These are phyloP conservation scores for Rhizophora mangle DNA, from an alignment of 345 rosid species.

Conservation along the genomic window DNA sequence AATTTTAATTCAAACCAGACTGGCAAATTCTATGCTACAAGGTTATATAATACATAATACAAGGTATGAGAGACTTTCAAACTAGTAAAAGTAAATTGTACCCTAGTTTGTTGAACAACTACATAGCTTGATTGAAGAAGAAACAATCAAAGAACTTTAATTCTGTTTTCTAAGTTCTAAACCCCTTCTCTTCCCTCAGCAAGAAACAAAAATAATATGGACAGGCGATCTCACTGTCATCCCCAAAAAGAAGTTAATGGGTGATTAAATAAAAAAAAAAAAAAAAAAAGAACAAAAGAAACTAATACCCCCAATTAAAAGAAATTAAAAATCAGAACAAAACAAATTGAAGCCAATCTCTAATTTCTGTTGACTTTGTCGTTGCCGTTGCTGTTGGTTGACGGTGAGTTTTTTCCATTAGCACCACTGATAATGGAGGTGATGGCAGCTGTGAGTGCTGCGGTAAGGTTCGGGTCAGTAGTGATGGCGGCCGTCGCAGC, in stretches of 20 bases:
- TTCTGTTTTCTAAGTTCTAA: slow-evolving; percentile 11
- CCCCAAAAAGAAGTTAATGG: slow-evolving; percentile 20
- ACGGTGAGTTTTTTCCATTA: slow-evolving; percentile 26
- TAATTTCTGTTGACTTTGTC: slow-evolving; percentile 28
- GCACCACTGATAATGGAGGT: slow-evolving; percentile 72
- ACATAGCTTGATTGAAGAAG: slow-evolving; percentile 7
- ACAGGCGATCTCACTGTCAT: slow-evolving; percentile 29
- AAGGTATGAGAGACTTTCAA: neutral
- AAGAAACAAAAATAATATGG: slow-evolving; percentile 29
- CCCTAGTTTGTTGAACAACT: slow-evolving; percentile 4
- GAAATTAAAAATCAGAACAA: neutral
- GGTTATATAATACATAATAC: neutral
- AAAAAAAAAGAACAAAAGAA: neutral
- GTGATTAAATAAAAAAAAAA: neutral
- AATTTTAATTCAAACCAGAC: too few species aligned
- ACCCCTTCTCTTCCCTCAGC: slow-evolving; percentile 8
- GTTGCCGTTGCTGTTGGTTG: slow-evolving; percentile 21
- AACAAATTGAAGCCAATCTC: neutral
- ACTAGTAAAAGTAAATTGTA: slow-evolving; percentile 9
- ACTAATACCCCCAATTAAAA: neutral
- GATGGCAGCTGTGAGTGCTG: slow-evolving; percentile 87
- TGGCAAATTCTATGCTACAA: too few species aligned
- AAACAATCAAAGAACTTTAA: slow-evolving; percentile 19
- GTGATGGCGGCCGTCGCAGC: slow-evolving; percentile 89
- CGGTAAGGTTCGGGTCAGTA: slow-evolving; percentile 87